Conservation (phyloP, 176 grass and related monocot genomes). For the Luzula sylvatica region DNA sequence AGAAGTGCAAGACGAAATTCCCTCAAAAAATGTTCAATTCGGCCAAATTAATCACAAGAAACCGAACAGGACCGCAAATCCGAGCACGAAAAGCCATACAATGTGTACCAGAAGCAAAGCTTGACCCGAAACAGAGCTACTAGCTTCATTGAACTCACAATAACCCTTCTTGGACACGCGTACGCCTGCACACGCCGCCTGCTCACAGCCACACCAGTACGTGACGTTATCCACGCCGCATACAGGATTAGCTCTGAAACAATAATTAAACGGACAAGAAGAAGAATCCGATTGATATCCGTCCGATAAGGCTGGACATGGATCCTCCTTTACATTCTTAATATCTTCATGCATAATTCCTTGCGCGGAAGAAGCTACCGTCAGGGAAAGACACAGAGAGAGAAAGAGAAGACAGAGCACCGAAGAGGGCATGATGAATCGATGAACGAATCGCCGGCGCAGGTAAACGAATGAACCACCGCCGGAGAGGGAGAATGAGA, state of each 20-base stretch:
- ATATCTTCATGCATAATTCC: neutral
- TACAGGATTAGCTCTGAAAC: constrained; percentile 80
- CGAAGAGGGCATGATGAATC: constrained; percentile 26
- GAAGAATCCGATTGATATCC: constrained; percentile 3
- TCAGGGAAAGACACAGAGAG: constrained; percentile 21
- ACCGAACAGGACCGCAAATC: constrained; percentile 70
- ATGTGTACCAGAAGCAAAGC: constrained; percentile 80
- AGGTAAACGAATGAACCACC: too few species aligned
- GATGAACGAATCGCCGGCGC: constrained; percentile 21
- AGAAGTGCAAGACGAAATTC: neutral
- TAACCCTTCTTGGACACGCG: constrained; percentile 52
- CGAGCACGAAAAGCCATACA: constrained; percentile 87
- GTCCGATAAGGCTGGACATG: constrained; percentile 36
- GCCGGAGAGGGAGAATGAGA: constrained; percentile 20
- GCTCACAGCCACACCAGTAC: constrained; percentile 80
- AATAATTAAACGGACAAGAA: constrained; percentile 52
- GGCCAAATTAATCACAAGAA: constrained; percentile 43
- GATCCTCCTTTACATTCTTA: constrained; percentile 13
- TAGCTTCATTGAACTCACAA: constrained; percentile 59
- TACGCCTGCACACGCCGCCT: constrained; percentile 70
- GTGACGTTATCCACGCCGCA: constrained; percentile 69
- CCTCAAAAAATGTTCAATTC: constrained; percentile 2
- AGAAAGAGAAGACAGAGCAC: constrained; percentile 15
- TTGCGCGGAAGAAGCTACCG: constrained; percentile 29
- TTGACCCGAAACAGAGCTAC: constrained; percentile 60